Percentiles rank a stretch among this genome's conserved stretches.
These are phyloP conservation scores for Mycena sp. DNA, from an alignment of 1,284 basidiomycete genomes.

Conservation along the genomic window DNA sequence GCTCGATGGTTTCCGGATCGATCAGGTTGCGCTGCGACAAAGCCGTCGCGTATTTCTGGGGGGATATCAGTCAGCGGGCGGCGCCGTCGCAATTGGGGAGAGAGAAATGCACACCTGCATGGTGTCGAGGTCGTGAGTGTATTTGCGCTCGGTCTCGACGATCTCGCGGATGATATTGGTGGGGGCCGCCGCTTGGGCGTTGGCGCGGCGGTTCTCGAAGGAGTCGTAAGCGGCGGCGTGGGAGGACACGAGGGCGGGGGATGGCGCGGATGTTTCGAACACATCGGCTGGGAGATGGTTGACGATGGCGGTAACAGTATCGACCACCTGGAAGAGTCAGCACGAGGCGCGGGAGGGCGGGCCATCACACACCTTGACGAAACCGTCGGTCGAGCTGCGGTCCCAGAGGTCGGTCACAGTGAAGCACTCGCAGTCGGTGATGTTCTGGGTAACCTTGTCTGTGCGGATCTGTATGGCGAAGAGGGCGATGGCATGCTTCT, in stretches of 20 bases:
- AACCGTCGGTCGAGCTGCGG: constrained; percentile 90
- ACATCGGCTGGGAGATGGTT: too few relatives aligned
- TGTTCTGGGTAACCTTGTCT: constrained; percentile 55
- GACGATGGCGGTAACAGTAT: constrained; percentile 76
- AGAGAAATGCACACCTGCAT: constrained; percentile 75
- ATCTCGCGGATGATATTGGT: constrained; percentile 87
- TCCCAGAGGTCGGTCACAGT: constrained; percentile 91
- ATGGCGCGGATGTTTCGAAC: too few relatives aligned
- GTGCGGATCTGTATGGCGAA: constrained; percentile 76
- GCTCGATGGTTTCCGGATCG: constrained; percentile 91
- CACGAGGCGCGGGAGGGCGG: neutral
- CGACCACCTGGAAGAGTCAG: constrained; percentile 73
- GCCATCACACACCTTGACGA: constrained; percentile 82
- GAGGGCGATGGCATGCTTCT: constrained; percentile 80
- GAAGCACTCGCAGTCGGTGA: constrained; percentile 74
- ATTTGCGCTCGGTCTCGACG: constrained; percentile 95
- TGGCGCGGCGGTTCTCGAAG: too few relatives aligned
- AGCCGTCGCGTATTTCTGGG: constrained; percentile 83
- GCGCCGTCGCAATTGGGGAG: too few relatives aligned
- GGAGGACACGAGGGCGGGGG: too few relatives aligned
- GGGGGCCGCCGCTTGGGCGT: neutral
- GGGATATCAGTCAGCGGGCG: neutral
- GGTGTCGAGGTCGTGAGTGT: constrained; percentile 96
- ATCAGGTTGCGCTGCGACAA: constrained; percentile 85
- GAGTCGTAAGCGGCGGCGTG: too few relatives aligned